Conservation (phyloP, 441 rosid species). For the Gossypium aridum region DNA sequence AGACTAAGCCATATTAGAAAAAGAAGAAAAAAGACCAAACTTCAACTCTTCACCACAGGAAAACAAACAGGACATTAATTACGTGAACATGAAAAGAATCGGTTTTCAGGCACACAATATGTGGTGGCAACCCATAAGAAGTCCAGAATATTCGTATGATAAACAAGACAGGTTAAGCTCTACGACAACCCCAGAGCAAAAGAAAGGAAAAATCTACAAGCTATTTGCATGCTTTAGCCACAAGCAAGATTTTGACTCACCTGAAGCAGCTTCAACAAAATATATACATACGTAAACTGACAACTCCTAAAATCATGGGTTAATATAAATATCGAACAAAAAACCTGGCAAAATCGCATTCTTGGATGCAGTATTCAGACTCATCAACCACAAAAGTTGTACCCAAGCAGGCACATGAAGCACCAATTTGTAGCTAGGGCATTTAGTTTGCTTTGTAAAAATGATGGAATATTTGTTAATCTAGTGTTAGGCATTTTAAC, state of each 20-base stretch:
- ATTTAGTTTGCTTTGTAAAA: background rate
- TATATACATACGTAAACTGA: background rate
- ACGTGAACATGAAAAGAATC: constrained; percentile 3
- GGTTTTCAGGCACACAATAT: background rate
- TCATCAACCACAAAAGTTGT: background rate
- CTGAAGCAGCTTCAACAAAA: background rate
- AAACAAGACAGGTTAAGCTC: background rate
- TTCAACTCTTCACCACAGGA: background rate
- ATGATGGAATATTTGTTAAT: background rate
- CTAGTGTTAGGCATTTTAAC: background rate
- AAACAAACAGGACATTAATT: background rate
- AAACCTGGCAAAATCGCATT: background rate
- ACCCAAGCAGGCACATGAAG: background rate
- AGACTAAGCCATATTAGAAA: background rate
- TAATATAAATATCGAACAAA: background rate
- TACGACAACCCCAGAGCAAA: background rate
- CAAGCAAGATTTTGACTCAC: background rate
- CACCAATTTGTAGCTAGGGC: background rate
- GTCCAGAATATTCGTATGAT: background rate
- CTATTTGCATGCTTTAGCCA: constrained; percentile 6
- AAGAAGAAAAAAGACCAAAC: background rate
- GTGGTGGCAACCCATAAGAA: background rate
- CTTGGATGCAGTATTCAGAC: background rate
- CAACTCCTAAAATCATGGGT: background rate
- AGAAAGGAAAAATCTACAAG: background rate